Conservation (phyloP, 306 rosid species). For the Cercis canadensis region DNA sequence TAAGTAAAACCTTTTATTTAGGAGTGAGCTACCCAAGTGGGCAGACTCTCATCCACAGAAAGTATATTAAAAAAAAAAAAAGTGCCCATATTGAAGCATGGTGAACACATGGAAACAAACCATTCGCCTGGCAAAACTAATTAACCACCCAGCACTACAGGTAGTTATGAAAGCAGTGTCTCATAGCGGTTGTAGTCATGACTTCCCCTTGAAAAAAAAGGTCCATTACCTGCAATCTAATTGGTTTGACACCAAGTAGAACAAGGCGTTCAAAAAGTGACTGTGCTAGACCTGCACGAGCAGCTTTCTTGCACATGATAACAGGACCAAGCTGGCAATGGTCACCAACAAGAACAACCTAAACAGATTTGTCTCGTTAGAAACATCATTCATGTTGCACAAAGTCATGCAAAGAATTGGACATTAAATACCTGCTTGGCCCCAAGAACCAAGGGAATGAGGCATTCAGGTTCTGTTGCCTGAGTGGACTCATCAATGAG, state of each 20-base stretch:
- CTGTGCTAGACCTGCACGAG: constrained; percentile 99
- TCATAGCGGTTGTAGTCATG: constrained; percentile 11
- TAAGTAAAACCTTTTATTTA: not conserved
- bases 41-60: not conserved
- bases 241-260: constrained; percentile 94
- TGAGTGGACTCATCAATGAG: constrained; percentile 99
- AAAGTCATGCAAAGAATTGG: constrained; percentile 4
- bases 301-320: constrained; percentile 99
- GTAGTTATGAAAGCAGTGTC: constrained; percentile 4
- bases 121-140: not conserved
- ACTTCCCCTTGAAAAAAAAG: constrained; percentile 11
- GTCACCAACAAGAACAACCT: constrained; percentile 98
- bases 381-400: constrained; percentile 8
- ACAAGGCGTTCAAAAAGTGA: constrained; percentile 99
- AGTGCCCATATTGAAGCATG: not conserved
- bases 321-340: constrained; percentile 99
- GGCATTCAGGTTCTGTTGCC: constrained; percentile 98
- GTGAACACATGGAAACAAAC: not conserved
- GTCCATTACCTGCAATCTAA: constrained; percentile 88
- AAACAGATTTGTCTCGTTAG: constrained; percentile 39
- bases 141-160: not conserved
- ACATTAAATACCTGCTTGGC: constrained; percentile 84
- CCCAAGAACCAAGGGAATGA: constrained; percentile 98
- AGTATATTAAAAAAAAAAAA: not conserved
- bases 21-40: no score